Conservation (phyloP, 371 early-diverging fungal genomes). For the Mucor velutinosus region DNA sequence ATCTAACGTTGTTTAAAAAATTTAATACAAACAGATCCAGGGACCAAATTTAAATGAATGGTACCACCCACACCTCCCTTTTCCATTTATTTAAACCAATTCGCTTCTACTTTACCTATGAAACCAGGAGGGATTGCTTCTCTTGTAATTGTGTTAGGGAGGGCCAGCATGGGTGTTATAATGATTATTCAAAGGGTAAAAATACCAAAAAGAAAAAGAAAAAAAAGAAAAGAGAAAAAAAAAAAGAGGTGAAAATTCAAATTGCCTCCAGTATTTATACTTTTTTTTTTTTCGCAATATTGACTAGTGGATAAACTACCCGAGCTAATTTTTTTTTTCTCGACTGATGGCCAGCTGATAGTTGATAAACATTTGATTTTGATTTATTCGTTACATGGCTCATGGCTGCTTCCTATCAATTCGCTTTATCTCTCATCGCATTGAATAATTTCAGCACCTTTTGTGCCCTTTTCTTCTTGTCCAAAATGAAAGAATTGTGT, state of each 20-base stretch:
- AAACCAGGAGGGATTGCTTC: slow-evolving; percentile 44
- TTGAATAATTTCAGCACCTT: not conserved
- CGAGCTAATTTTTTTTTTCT: not conserved
- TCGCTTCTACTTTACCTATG: slow-evolving; percentile 32
- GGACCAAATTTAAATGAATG: slow-evolving; percentile 4
- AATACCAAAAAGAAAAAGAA: slow-evolving; percentile 37
- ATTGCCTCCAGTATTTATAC: slow-evolving; percentile 2
- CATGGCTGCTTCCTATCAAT: not conserved
- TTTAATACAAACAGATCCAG: not conserved
- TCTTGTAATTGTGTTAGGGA: slow-evolving; percentile 24
- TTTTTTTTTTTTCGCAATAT: not conserved
- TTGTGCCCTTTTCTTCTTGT: not conserved
- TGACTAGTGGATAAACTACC: not conserved
- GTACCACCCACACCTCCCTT: not conserved
- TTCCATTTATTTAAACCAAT: not conserved
- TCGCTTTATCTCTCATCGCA: not conserved
- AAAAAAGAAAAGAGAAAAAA: slow-evolving; percentile 31
- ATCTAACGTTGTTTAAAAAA: slow-evolving; percentile 22
- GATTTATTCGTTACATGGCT: not conserved
- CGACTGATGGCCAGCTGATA: not conserved
- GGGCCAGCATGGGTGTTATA: slow-evolving; percentile 25
- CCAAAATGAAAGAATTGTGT: not conserved
- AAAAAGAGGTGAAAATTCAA: not conserved
- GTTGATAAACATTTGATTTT: slow-evolving; percentile 2
- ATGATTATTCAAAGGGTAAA: slow-evolving; percentile 12